phyloP scores from a whole-genome alignment of 257 asterid species.

The Marsdenia floribunda region DNA sequence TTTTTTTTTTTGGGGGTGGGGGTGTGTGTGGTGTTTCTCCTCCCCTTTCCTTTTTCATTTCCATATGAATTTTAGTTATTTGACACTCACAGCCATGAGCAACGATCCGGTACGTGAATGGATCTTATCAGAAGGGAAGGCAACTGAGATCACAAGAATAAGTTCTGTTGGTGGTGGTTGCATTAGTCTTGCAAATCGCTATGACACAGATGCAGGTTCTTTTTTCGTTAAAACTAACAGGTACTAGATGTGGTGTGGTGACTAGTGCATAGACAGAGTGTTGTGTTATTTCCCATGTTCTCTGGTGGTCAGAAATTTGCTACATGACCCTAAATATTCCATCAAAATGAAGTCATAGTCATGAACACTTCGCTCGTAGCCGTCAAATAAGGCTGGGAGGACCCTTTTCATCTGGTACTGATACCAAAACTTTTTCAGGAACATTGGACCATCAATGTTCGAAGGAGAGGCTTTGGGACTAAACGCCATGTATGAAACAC shows the following conservation, averaged over 20 bases:
- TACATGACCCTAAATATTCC: not conserved
- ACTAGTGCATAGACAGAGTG: not conserved
- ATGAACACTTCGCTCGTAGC: not conserved
- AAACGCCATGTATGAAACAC: slow-evolving; percentile 78
- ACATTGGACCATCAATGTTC: slow-evolving; percentile 80
- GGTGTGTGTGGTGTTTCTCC: no score
- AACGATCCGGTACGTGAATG: slow-evolving; percentile 83
- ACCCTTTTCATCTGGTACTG: slow-evolving; percentile 3
- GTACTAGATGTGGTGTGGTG: slow-evolving; percentile 25
- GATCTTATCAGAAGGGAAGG: slow-evolving; percentile 90
- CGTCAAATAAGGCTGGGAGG: not conserved
- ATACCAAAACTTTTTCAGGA: slow-evolving; percentile 39
- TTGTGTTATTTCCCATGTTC: not conserved
- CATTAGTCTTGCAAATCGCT: slow-evolving; percentile 71
- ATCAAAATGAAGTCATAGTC: not conserved
- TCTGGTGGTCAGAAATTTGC: not conserved
- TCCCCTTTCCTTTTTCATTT: not conserved
- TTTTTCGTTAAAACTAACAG: slow-evolving; percentile 89
- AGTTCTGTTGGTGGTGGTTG: slow-evolving; percentile 94
- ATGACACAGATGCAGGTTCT: slow-evolving; percentile 80
- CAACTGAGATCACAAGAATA: slow-evolving; percentile 64
- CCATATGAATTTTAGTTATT: slow-evolving; percentile 6
- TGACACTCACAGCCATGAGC: slow-evolving; percentile 64
- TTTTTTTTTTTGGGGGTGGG: not conserved
- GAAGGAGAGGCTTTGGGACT: slow-evolving; percentile 96